Base-by-base conservation (phyloP, 164 flowering plant species). In the Annona cherimola region DNA sequence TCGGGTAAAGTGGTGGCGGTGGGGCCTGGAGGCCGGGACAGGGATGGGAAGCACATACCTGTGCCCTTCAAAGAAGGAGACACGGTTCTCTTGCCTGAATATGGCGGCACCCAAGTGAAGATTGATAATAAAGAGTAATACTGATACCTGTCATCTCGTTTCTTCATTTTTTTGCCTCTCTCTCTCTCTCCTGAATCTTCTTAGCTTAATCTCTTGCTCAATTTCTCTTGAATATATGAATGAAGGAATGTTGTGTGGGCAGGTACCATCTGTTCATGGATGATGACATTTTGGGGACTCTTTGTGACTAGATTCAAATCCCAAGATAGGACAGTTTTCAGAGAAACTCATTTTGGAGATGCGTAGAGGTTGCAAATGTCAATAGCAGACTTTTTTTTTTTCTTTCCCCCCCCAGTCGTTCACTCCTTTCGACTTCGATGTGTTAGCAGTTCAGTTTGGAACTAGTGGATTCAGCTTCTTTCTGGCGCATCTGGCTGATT, bases 271-370 rank as follows among this genome's bases (percentile, higher is more conserved):
- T 89, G 73, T 86, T 64, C 70, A 84, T 89, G 72, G 94, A 88
- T 66, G 90, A 89, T 35, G 90, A 86, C 76, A 88, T 90, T 44
- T 71, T 86, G 76, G 90, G 88, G 3, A 83, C 84, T 44, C 80
- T 88, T 2, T 88, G 79, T 55, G 88, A 88, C 45, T 89, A 50
- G 57, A 7, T 26, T 26, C 35, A 26, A 26, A 26, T 26, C 35
- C 35, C 35, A 26, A 26, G 35, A 26, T 26, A 26, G 35, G 35
- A 26, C 35, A 26, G 35, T 26, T 26, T 26, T 26, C 35, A 26
- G 35, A 26, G 35, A 26, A 26, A 26, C 35, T 26, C 35, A 26
- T 26, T 26, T 26, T 26, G 35, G 35, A 26, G 35, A 26, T 26
- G 35, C 35, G 35, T 26, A 26, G 35, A 26, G 35, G 35, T 26